Base-by-base conservation (phyloP, 257 asterid species). In the Solanum peruvianum region DNA sequence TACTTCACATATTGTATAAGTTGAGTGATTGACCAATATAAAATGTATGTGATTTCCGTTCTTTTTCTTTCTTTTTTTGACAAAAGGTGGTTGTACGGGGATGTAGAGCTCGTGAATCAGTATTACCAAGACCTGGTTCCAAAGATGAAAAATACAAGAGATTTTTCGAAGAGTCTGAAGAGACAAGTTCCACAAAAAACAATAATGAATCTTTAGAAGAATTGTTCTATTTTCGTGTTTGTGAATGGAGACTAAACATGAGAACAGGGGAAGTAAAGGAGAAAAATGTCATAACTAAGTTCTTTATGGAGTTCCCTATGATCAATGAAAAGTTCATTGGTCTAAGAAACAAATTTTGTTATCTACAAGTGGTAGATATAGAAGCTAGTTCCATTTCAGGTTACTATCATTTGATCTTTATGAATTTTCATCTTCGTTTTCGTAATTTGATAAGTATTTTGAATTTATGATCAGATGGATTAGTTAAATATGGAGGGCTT, bases 171-270 rank as follows among this genome's bases (percentile, higher is more conserved):
- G 92, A 95, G 23, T 93, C 89, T 80, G 81, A 89, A 89, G 85
- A 87, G 2, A 84, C 49, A 41, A 82, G 33, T 23, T 66, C 85
- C 42, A 75, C 33, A 3, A 91, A 86, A 33, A 58, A 81, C n/a
- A 76, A 35, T 62, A 72, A 86, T 13, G 78, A 60, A 39, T 78
- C 69, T 58, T 82, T 84, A 37, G 91, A 90, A 21, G 89, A 90
- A 2, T 49, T 87, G 1, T 88, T 92, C 70, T 86, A 92, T 37
- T 72, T 92, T 4, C 91, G 91, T 23, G 91, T 86, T 78, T 90
- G 93, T 83, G 95, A 95, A 86, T 94, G 98, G 98, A 95, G 93
- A 88, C 90, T 94, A 60, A 87, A 94, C 84, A 80, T 91, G 87
- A 83, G n/a, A 80, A 87, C 92, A 0, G 92, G 97, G 25, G 92